Conservation (phyloP, 352 stramenopile genomes). For the Pythium volutum region DNA sequence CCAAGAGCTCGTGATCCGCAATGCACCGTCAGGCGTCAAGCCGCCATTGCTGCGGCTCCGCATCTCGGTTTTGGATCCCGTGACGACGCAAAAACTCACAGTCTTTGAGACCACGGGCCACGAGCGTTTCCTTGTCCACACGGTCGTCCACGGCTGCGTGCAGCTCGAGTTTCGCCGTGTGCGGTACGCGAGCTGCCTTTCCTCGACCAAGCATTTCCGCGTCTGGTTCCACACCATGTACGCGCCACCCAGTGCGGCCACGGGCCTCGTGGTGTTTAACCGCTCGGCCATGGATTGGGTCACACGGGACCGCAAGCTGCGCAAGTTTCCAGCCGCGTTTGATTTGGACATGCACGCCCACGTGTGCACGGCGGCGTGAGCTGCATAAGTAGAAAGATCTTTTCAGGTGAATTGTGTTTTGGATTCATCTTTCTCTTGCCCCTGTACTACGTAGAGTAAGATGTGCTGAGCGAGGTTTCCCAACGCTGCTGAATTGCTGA, state of each 20-base stretch:
- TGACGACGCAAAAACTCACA: constrained; percentile 20
- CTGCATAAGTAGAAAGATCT: background rate
- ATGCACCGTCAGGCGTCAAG: constrained; percentile 36
- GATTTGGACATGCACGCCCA: constrained; percentile 51
- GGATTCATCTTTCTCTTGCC: too few relatives aligned
- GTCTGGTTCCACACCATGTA: constrained; percentile 74
- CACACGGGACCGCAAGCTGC: constrained; percentile 56
- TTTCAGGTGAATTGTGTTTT: too few relatives aligned
- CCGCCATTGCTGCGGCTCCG: constrained; percentile 46
- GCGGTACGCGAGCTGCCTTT: constrained; percentile 29
- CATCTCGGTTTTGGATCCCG: constrained; percentile 31
- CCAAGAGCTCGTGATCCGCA: constrained; percentile 36
- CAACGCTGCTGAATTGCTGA: too few relatives aligned
- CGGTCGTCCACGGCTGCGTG: constrained; percentile 48
- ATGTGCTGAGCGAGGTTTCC: too few relatives aligned
- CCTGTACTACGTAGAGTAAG: too few relatives aligned
- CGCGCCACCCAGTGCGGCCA: constrained; percentile 26
- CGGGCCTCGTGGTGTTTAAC: constrained; percentile 4
- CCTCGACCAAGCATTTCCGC: constrained; percentile 56
- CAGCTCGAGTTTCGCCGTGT: constrained; percentile 57
- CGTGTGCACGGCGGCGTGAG: background rate
- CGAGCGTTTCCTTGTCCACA: constrained; percentile 46
- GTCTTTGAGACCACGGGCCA: constrained; percentile 49
- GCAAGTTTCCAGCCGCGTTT: constrained; percentile 55
- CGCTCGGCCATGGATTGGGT: constrained; percentile 52